These are phyloP conservation scores for Mycena epipterygia DNA, from an alignment of 768 basidiomycete species.

Conservation along the genomic window DNA sequence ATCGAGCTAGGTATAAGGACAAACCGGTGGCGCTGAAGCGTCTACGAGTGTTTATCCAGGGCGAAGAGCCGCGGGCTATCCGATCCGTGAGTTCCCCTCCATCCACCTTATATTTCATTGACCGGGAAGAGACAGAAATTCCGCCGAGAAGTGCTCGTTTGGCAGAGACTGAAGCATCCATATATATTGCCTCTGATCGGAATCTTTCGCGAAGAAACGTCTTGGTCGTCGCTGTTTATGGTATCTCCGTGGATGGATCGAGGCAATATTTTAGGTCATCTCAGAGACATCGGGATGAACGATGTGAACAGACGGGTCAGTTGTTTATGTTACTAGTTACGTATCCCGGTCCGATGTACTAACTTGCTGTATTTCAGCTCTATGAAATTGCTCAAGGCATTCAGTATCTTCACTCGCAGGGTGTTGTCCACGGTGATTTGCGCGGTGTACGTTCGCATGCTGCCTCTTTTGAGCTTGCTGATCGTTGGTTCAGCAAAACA, in stretches of 20 bases:
- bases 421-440: slow-evolving; percentile 40
- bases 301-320: slow-evolving; percentile 39
- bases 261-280: slow-evolving; percentile 41
- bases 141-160: slow-evolving; percentile 45
- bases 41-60: not conserved
- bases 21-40: not conserved
- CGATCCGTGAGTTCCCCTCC: not conserved
- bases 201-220: slow-evolving; percentile 42
- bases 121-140: slow-evolving; percentile 35
- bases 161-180: slow-evolving; percentile 45
- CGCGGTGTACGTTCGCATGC: slow-evolving; percentile 27
- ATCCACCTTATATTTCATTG: not conserved
- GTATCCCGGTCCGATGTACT: not conserved
- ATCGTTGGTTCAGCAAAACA: slow-evolving; percentile 41
- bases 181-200: slow-evolving; percentile 48
- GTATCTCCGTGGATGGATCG: slow-evolving; percentile 49
- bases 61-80: not conserved
- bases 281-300: slow-evolving; percentile 33
- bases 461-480: not conserved
- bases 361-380: slow-evolving; percentile 35
- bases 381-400: slow-evolving; percentile 40
- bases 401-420: slow-evolving; percentile 40
- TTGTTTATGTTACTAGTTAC: not conserved
- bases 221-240: slow-evolving; percentile 41
- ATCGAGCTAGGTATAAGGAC: not conserved